Conservation (phyloP, 2,329 filamentous ascomycete species). For the Ophiocordyceps camponoti-floridani region DNA sequence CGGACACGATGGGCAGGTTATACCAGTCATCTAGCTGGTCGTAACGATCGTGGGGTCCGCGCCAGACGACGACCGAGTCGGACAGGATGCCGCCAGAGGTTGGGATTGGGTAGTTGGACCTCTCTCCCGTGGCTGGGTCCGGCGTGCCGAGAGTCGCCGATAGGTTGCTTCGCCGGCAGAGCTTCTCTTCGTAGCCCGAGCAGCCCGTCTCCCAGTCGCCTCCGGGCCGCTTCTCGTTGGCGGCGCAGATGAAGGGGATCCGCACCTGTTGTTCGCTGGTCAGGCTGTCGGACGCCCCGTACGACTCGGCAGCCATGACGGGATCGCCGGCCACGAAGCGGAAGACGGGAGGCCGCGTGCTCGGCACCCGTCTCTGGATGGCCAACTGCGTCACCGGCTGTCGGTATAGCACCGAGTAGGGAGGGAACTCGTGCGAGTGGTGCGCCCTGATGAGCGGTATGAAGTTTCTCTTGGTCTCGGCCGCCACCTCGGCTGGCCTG, state of each 20-base stretch:
- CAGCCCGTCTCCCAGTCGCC: constrained; percentile 61
- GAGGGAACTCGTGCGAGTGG: constrained; percentile 34
- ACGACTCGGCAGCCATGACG: constrained; percentile 40
- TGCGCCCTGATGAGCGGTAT: constrained; percentile 45
- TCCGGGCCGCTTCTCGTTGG: constrained; percentile 58
- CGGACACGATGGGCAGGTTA: constrained; percentile 53
- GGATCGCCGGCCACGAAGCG: constrained; percentile 38
- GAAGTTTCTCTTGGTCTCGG: constrained; percentile 53
- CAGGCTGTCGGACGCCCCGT: constrained; percentile 19
- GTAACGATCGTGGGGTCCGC: constrained; percentile 50
- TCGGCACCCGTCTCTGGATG: constrained; percentile 15
- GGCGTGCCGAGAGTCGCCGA: constrained; percentile 46
- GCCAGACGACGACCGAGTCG: constrained; percentile 53
- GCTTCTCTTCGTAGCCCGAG: constrained; percentile 39
- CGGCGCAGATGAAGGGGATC: constrained; percentile 53
- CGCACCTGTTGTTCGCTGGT: constrained; percentile 15
- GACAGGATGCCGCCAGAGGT: constrained; percentile 53
- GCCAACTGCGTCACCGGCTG: constrained; percentile 28
- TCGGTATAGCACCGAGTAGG: constrained; percentile 40
- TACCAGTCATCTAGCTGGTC: constrained; percentile 35
- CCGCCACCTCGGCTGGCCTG: constrained; percentile 43
- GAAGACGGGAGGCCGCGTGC: constrained; percentile 25
- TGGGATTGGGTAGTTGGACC: constrained; percentile 52
- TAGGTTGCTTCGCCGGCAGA: constrained; percentile 58
- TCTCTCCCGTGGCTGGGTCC: constrained; percentile 19